Base-by-base conservation (phyloP, 768 basidiomycete species). In the Erythrobasidium yunnanense region DNA sequence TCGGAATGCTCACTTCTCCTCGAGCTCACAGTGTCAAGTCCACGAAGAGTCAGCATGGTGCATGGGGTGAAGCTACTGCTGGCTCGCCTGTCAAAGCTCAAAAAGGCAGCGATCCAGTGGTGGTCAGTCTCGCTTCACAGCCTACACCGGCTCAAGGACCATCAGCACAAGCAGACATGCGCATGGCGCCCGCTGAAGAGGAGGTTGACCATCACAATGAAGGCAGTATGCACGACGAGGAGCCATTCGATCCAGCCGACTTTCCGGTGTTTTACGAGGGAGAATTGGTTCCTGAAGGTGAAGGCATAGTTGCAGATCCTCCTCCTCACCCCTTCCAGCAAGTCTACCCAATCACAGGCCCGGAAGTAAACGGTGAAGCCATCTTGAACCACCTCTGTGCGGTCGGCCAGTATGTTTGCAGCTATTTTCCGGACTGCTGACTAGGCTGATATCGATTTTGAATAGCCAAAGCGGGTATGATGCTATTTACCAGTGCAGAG, bases 61-160 rank as follows among this genome's bases (percentile, higher is more conserved):
- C n/a, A n/a, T n/a, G n/a, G n/a, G n/a, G n/a, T n/a, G n/a, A n/a
- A 42, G 38, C 38, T 11, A 42, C 38, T 11, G 38, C 38, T 42
- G 56, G 47, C 22, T 27, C 27, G 4, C 34, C 56, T 2, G 47
- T 18, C 18, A 58, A 34, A 27, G 60, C 47, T 8, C 32, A 32
- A 5, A 63, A 63, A 25, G 60, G 60, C 4, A 49, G 45, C 11
- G 60, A 63, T 22, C 60, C 60, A 23, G 60, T 63, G 7, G 60
- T 63, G 32, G 60, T 63, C 47, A 63, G 60, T 33, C 46, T 63
- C 45, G 60, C 47, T 13, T 46, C n/a, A n/a, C 47, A 46, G 11
- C 27, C 49, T 8, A 51, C 60, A 25, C 49, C 60, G 5, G 38
- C 45, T 7, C 22, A 27, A 5, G 25, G 7, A 17, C 6, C n/a